Conservation (phyloP, 2,329 filamentous ascomycete genomes). For the Alternaria alternata region DNA sequence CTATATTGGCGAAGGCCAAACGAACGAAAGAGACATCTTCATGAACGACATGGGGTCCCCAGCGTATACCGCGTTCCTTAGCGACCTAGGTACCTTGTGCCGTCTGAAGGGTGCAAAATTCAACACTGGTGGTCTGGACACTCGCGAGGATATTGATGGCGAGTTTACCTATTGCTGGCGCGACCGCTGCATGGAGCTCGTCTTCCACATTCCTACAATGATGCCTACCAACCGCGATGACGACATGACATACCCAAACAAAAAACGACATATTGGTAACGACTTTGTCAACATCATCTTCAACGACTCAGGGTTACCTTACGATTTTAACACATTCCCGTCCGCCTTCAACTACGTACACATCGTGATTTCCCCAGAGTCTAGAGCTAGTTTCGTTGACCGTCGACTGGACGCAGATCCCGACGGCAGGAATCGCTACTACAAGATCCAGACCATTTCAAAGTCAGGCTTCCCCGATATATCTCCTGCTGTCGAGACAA, state of each 20-base stretch:
- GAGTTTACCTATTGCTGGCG: conserved; percentile 93
- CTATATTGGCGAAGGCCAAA: conserved; percentile 90
- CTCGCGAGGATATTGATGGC: conserved; percentile 78
- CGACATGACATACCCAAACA: conserved; percentile 76
- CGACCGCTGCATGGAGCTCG: conserved; percentile 91
- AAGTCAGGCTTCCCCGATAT: conserved; percentile 90
- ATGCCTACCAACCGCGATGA: conserved; percentile 88
- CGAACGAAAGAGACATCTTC: conserved; percentile 81
- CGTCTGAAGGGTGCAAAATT: conserved; percentile 83
- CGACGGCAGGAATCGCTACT: conserved; percentile 67
- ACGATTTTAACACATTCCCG: conserved; percentile 89
- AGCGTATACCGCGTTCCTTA: conserved; percentile 87
- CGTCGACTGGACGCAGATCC: conserved; percentile 52
- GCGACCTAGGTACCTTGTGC: conserved; percentile 81
- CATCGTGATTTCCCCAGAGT: conserved; percentile 92
- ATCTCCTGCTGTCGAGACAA: conserved; percentile 86
- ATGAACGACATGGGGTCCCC: conserved; percentile 85
- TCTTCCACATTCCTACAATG: conserved; percentile 95
- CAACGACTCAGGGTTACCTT: conserved; percentile 92
- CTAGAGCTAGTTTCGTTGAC: conserved; percentile 77
- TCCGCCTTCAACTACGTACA: conserved; percentile 97
- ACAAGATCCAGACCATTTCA: conserved; percentile 88
- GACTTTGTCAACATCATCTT: conserved; percentile 98
- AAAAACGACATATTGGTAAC: conserved; percentile 96
- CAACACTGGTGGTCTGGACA: conserved; percentile 92